phyloP scores from a whole-genome alignment of 441 rosid species.

The Bocquillonia castaneifolia region DNA sequence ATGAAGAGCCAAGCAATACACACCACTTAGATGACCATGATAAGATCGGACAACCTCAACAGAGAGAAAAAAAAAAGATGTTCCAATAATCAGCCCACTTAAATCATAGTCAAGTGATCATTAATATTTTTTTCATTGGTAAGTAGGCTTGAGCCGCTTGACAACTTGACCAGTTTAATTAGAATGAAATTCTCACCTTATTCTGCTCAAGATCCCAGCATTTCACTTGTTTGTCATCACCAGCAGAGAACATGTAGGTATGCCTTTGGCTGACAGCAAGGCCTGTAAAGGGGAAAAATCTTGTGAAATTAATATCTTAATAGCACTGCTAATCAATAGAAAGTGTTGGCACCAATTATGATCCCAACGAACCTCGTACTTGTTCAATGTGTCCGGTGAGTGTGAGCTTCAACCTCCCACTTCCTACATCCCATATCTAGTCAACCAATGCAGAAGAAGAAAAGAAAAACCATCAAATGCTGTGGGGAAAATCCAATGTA shows the following conservation, averaged over 20 bases:
- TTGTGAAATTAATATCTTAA: conserved; percentile 6
- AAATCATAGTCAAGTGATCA: not conserved
- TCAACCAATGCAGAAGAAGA: conserved; percentile 14
- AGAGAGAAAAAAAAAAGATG: conserved; percentile 18
- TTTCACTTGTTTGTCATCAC: conserved; percentile 97
- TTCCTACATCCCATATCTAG: conserved; percentile 93
- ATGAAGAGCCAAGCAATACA: conserved; percentile 95
- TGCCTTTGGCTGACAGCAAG: conserved; percentile 86
- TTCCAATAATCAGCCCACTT: conserved; percentile 15
- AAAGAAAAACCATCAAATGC: not conserved
- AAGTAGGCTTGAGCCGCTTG: not conserved
- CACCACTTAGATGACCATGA: conserved; percentile 99
- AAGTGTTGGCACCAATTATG: conserved; percentile 10
- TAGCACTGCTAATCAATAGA: conserved; percentile 4
- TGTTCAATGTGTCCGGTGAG: conserved; percentile 93
- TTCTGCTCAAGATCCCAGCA: conserved; percentile 99
- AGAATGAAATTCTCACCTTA: conserved; percentile 48
- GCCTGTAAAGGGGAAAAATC: conserved; percentile 42
- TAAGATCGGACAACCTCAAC: conserved; percentile 86
- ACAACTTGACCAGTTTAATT: too few relatives aligned
- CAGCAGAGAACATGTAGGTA: conserved; percentile 96
- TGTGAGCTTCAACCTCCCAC: conserved; percentile 83
- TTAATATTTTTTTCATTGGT: not conserved
- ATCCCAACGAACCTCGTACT: conserved; percentile 64
- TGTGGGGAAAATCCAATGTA: not conserved